Evolutionary conservation across 768 basidiomycete species (phyloP), one percentile per base, ranked within the genome.

Genomic region (Holtermannia corniformis): DNA sequence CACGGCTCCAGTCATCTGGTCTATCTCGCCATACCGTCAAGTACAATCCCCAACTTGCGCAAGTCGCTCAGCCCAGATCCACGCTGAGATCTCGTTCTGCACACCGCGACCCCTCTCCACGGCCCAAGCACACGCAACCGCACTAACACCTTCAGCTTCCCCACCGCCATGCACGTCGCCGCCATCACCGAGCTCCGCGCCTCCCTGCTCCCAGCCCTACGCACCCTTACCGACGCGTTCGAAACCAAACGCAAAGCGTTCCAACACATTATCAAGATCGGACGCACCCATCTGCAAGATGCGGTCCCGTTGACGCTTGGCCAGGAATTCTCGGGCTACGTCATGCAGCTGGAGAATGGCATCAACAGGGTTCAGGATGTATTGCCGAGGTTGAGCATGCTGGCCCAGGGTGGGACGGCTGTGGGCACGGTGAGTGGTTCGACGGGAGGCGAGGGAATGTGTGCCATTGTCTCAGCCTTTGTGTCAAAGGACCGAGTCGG

Each of bases 311-410:
- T 99, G 60, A 96, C 95, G 14, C 82, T 99, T 40, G 95, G 95
- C 14, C 95, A 97, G 76, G 95, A 99, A 76, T 97, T 99, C 76
- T 88, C 86, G 52, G 95, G 95, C 28, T 99, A 99, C 74, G 95
- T 91, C 16, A 87, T 91, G 70, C 95, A 99, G 74, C 72, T 97
- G 51, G 77, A 83, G 19, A 91, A 93, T 72, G 87, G 86, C 57
- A 90, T 97, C 59, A 85, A 81, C 48, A 82, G 95, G 44, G 78
- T 89, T 48, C 81, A 86, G 69, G 82, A 75, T 52, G 83, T 84
- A 27, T 74, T 99, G 49, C 90, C 92, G 43, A 83, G 93, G 44
- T 70, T 97, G 60, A 86, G 85, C 71, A 75, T 83, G 64, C 81
- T 99, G 53, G 95, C 95, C 40, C 95, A 99, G 73, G 95, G 95